Percentiles rank a stretch among this genome's conserved stretches.
Evolutionary conservation across 768 basidiomycete species (phyloP).

Genomic region (Melanogaster broomeanus): DNA sequence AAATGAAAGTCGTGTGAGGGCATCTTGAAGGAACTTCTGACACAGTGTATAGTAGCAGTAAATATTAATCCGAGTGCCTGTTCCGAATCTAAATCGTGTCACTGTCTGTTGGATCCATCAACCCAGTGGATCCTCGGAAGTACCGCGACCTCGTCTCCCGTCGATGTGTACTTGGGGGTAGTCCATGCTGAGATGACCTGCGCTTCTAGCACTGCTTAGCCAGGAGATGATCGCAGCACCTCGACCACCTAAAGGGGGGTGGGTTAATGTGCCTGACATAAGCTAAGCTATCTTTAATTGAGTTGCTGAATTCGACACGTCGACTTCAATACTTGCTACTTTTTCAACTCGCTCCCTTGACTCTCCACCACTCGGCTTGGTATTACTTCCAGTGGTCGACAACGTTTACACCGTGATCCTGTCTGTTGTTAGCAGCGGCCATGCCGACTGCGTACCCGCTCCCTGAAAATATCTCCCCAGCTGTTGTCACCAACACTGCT

Average conservation of each 20-base stretch:
- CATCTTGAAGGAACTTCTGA: no score
- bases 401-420: not conserved
- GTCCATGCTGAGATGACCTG: no score
- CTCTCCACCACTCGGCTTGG: not conserved
- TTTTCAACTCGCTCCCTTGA: not conserved
- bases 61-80: no score
- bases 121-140: no score
- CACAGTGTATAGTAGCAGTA: no score
- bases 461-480: slow-evolving; percentile 66
- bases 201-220: no score
- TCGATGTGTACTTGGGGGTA: no score
- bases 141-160: no score
- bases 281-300: slow-evolving; percentile 2
- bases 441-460: slow-evolving; percentile 76
- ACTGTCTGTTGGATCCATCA: no score
- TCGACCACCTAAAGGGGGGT: no score
- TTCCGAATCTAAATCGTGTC: no score
- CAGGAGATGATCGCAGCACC: no score
- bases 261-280: slow-evolving; percentile 7
- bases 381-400: not conserved
- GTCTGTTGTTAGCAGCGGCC: slow-evolving; percentile 38
- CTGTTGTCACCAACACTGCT: slow-evolving; percentile 82
- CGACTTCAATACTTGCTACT: slow-evolving; percentile 9
- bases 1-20: not conserved
- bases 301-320: slow-evolving; percentile 20